These are phyloP conservation scores for Gnaphalium uliginosum DNA, from an alignment of 129 eudicot species.

Conservation along the genomic window DNA sequence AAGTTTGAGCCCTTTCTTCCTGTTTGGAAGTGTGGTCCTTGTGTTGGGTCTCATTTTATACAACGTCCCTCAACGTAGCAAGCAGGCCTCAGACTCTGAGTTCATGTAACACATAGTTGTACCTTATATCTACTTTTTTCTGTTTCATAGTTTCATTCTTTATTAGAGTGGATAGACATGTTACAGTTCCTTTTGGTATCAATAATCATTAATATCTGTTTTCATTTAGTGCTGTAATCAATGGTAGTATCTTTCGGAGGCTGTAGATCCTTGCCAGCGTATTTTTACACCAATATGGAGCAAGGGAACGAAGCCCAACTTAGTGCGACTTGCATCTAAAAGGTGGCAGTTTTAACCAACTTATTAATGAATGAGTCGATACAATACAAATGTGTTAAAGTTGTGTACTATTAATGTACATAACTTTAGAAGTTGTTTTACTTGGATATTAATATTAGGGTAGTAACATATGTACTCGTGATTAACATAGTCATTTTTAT, in stretches of 20 bases:
- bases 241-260: background rate
- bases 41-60: conserved; percentile 73
- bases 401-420: too few relatives aligned
- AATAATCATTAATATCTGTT: background rate
- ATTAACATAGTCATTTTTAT: too few relatives aligned
- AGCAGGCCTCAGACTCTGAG: conserved; percentile 28
- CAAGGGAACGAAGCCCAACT: too few relatives aligned
- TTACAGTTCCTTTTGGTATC: background rate
- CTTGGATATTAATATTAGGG: too few relatives aligned
- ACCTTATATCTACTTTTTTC: background rate
- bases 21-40: conserved; percentile 67
- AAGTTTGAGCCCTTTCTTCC: conserved; percentile 65
- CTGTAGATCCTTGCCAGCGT: background rate
- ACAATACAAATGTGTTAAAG: too few relatives aligned
- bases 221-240: background rate
- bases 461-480: too few relatives aligned
- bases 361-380: too few relatives aligned
- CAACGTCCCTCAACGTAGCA: conserved; percentile 52
- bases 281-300: too few relatives aligned
- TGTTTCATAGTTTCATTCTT: conserved; percentile 8
- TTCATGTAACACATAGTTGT: conserved; percentile 21
- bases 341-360: too few relatives aligned
- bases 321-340: too few relatives aligned
- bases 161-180: background rate
- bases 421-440: too few relatives aligned